A percentile compares a stretch with the other conserved stretches of the same genome.
phyloP scores from a whole-genome alignment of 106 monocot species.

The Xerophyta viscosa region DNA sequence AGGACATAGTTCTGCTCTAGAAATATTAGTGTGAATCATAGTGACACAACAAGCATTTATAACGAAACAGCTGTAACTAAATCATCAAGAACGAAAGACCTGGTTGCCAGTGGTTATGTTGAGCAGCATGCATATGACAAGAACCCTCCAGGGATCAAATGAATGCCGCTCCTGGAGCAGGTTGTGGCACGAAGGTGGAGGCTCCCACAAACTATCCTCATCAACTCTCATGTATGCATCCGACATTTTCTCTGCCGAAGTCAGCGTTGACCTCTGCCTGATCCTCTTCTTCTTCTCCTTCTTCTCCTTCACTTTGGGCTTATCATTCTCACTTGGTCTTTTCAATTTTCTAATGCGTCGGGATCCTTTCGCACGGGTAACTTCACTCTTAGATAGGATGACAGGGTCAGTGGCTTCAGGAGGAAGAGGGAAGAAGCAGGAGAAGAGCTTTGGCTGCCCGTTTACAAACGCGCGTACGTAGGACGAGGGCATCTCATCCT shows the following conservation, averaged over 20 bases:
- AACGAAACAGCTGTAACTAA: too few relatives aligned
- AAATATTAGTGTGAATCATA: too few relatives aligned
- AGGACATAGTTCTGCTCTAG: too few relatives aligned
- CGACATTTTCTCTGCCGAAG: constrained; percentile 15
- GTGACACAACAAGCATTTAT: too few relatives aligned
- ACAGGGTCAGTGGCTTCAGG: not conserved
- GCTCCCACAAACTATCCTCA: constrained; percentile 8
- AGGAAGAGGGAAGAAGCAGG: constrained; percentile 3
- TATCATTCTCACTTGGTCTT: not conserved
- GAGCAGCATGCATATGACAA: constrained; percentile 45
- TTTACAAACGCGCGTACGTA: not conserved
- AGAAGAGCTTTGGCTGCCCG: not conserved
- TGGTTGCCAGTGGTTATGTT: constrained; percentile 34
- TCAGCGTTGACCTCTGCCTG: constrained; percentile 4
- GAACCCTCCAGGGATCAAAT: constrained; percentile 55
- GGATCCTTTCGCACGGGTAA: not conserved
- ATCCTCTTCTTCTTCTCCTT: constrained; percentile 9
- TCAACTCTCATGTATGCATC: constrained; percentile 28
- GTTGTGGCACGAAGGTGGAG: constrained; percentile 26
- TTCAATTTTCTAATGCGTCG: not conserved
- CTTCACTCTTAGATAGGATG: not conserved
- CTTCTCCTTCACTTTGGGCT: not conserved
- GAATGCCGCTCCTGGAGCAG: constrained; percentile 38
- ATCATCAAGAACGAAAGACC: constrained; percentile 9
- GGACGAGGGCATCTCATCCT: not conserved